Evolutionary conservation across 139 green algal genomes (phyloP).

Genomic region (Chlamydomonas sp.): DNA sequence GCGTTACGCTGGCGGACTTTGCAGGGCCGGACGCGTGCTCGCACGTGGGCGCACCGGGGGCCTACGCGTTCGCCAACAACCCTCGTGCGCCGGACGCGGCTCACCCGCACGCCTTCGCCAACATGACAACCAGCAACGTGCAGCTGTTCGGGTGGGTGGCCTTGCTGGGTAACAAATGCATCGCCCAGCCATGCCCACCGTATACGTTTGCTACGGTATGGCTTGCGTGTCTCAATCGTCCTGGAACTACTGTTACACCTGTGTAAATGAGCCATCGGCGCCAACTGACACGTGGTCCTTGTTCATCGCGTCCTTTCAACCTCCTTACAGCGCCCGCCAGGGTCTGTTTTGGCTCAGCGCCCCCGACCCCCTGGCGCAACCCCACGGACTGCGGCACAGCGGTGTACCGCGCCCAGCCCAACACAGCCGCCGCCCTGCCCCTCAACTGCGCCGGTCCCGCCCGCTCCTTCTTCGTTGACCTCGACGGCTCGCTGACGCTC

Average conservation of each 20-base stretch:
- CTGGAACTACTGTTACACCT: too few relatives aligned
- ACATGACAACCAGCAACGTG: constrained; percentile 37
- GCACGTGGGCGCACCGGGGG: background rate
- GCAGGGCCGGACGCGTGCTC: constrained; percentile 25
- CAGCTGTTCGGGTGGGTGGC: background rate
- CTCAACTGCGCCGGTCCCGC: constrained; percentile 66
- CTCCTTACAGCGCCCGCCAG: background rate
- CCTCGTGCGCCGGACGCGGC: constrained; percentile 50
- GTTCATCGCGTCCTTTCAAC: background rate
- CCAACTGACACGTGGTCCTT: background rate
- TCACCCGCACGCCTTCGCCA: constrained; percentile 54
- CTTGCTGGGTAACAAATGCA: background rate
- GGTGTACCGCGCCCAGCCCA: background rate
- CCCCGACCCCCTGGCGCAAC: constrained; percentile 53
- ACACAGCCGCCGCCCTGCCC: constrained; percentile 4
- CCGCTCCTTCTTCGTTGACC: constrained; percentile 54
- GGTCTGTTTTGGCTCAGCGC: constrained; percentile 31
- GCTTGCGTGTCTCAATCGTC: too few relatives aligned
- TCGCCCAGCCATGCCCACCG: too few relatives aligned
- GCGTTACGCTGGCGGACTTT: constrained; percentile 55
- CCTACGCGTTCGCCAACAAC: constrained; percentile 59
- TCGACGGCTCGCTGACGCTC: constrained; percentile 41
- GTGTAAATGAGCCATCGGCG: too few relatives aligned
- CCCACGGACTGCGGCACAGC: constrained; percentile 29
- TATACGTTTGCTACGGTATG: background rate